phyloP scores from a whole-genome alignment of 176 grass and related monocot species.

The Avena insularis region DNA sequence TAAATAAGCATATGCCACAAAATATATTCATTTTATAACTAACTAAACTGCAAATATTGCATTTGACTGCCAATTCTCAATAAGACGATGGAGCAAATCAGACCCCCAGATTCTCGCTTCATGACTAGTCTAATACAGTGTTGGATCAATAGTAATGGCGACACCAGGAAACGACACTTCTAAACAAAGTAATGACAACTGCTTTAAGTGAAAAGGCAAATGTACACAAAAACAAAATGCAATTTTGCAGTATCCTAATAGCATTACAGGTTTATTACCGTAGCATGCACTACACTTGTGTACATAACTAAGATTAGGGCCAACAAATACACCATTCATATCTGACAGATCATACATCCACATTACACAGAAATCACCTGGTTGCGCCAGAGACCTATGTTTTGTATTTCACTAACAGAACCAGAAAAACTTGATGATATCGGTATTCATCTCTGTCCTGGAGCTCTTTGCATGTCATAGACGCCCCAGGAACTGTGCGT shows the following conservation, averaged over 20 bases:
- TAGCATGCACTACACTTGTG: neutral
- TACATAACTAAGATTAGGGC: neutral
- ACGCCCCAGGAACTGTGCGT: conserved; percentile 49
- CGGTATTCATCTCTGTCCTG: conserved; percentile 54
- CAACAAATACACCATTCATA: conserved; percentile 14
- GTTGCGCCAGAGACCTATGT: conserved; percentile 27
- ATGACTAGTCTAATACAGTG: neutral
- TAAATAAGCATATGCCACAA: no score
- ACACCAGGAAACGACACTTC: neutral
- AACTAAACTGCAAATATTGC: neutral
- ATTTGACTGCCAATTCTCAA: neutral
- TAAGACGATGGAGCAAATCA: neutral
- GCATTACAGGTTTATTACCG: neutral
- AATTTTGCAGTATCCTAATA: neutral
- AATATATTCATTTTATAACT: no score
- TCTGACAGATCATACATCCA: conserved; percentile 13
- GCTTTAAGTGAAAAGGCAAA: neutral
- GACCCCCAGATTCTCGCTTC: neutral
- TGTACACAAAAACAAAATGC: neutral
- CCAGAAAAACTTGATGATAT: neutral
- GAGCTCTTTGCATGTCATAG: conserved; percentile 63
- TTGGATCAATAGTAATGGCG: neutral
- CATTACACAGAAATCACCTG: conserved; percentile 14
- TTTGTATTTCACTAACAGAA: conserved; percentile 15
- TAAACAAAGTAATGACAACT: neutral